Evolutionary conservation across 306 rosid species (phyloP).

Genomic region (Vigna reflexopilosa): DNA sequence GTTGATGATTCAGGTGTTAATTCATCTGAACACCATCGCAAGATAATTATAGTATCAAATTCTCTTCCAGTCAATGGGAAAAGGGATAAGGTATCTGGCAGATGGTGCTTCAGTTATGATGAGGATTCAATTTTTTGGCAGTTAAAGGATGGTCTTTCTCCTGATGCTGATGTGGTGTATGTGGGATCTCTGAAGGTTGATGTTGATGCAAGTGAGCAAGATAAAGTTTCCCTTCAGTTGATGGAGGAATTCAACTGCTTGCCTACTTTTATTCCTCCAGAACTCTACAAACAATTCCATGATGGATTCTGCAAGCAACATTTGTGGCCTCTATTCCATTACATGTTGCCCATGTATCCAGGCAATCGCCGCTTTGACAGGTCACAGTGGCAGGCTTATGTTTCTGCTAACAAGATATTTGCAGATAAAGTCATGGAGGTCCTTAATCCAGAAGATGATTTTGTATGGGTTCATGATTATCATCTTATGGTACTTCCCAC

Average conservation of each 20-base stretch:
- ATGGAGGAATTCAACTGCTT: constrained; percentile 79
- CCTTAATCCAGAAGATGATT: constrained; percentile 72
- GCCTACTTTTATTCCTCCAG: constrained; percentile 76
- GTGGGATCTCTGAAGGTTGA: constrained; percentile 79
- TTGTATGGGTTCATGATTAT: constrained; percentile 92
- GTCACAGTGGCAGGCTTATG: constrained; percentile 85
- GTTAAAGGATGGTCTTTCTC: constrained; percentile 68
- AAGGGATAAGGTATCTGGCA: constrained; percentile 63
- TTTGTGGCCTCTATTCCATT: constrained; percentile 86
- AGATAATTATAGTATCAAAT: constrained; percentile 70
- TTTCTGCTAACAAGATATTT: constrained; percentile 81
- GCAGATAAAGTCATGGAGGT: constrained; percentile 86
- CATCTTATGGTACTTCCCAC: constrained; percentile 98
- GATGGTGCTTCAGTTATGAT: constrained; percentile 73
- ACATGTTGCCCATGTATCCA: constrained; percentile 81
- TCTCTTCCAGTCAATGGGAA: constrained; percentile 75
- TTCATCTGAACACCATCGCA: constrained; percentile 49
- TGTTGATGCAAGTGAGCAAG: constrained; percentile 69
- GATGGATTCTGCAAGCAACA: constrained; percentile 88
- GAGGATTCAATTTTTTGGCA: constrained; percentile 75
- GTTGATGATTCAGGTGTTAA: constrained; percentile 45
- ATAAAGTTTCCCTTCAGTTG: constrained; percentile 67
- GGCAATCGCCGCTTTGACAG: constrained; percentile 74
- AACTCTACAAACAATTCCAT: constrained; percentile 68
- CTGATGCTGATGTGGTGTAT: constrained; percentile 61